Percentiles rank a stretch among this genome's conserved stretches.
These are phyloP conservation scores for Cubamyces sp. DNA, from an alignment of 768 basidiomycete genomes.

Conservation along the genomic window DNA sequence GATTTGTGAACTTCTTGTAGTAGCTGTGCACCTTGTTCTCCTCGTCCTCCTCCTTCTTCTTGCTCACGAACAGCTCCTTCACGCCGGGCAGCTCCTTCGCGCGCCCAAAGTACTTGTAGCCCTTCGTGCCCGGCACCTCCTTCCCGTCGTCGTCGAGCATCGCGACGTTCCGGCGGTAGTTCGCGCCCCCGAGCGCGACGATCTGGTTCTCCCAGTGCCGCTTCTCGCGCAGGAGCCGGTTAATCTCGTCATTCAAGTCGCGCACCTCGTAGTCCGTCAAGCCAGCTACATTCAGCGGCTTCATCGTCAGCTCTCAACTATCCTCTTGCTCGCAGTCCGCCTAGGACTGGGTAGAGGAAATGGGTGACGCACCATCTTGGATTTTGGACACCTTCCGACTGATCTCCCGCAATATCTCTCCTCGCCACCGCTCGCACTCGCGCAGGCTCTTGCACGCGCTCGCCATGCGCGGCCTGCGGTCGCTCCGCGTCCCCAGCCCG, in stretches of 20 bases:
- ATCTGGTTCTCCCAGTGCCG: slow-evolving; percentile 98
- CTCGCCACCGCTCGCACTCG: slow-evolving; percentile 95
- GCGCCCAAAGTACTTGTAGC: slow-evolving; percentile 99
- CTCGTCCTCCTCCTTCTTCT: slow-evolving; percentile 87
- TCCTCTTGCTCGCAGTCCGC: no score
- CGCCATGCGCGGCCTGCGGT: slow-evolving; percentile 91
- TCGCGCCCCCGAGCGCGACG: slow-evolving; percentile 93
- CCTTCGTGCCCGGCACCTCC: slow-evolving; percentile 95
- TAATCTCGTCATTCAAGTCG: slow-evolving; percentile 97
- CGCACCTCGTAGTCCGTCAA: slow-evolving; percentile 95
- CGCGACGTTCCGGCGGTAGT: slow-evolving; percentile 90
- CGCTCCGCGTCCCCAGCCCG: slow-evolving; percentile 82
- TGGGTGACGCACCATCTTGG: slow-evolving; percentile 73
- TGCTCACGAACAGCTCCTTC: slow-evolving; percentile 88
- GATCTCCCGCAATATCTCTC: slow-evolving; percentile 93
- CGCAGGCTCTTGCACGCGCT: slow-evolving; percentile 88
- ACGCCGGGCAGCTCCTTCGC: slow-evolving; percentile 96
- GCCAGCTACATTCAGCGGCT: slow-evolving; percentile 58
- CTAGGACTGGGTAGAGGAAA: not conserved
- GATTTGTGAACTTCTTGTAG: slow-evolving; percentile 88
- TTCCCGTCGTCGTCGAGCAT: slow-evolving; percentile 95
- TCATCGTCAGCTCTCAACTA: not conserved
- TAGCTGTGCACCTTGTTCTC: slow-evolving; percentile 75
- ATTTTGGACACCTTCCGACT: slow-evolving; percentile 98
- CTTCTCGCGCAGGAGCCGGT: slow-evolving; percentile 93